Evolutionary conservation across 345 rosid genomes (phyloP).

Genomic region (Populus pruinosa): DNA sequence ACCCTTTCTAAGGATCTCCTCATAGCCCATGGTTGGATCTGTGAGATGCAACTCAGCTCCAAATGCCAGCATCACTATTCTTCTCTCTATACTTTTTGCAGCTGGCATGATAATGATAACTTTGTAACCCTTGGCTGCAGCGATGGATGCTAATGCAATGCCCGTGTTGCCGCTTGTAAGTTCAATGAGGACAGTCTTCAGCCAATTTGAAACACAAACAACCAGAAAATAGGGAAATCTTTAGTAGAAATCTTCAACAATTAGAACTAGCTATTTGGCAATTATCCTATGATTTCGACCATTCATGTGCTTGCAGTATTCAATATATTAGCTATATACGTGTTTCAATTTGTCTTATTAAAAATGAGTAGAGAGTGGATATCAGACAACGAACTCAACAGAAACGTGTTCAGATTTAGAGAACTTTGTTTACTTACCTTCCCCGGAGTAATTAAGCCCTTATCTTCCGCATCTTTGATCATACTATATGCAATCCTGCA

Average conservation of each 20-base stretch:
- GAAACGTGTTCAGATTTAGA: too few relatives aligned
- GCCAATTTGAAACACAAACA: neutral
- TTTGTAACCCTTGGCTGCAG: conserved; percentile 25
- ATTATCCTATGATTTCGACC: neutral
- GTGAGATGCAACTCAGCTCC: conserved; percentile 24
- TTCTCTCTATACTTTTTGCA: conserved; percentile 24
- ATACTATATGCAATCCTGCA: conserved; percentile 40
- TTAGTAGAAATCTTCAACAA: neutral
- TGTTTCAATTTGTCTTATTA: too few relatives aligned
- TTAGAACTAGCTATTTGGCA: neutral
- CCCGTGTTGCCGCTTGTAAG: conserved; percentile 26
- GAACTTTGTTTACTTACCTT: neutral
- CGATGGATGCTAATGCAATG: conserved; percentile 22
- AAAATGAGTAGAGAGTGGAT: too few relatives aligned
- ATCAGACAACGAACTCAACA: too few relatives aligned
- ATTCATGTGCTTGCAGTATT: neutral
- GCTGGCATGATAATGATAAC: conserved; percentile 19
- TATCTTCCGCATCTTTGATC: conserved; percentile 76
- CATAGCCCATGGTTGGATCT: conserved; percentile 9
- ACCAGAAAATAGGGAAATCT: neutral
- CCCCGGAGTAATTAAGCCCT: conserved; percentile 58
- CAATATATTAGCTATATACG: neutral
- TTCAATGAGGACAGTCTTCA: conserved; percentile 23
- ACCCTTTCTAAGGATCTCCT: conserved; percentile 2
- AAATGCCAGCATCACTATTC: conserved; percentile 18